Base-by-base conservation (phyloP, 2,329 filamentous ascomycete genomes). In the Claviceps africana region DNA sequence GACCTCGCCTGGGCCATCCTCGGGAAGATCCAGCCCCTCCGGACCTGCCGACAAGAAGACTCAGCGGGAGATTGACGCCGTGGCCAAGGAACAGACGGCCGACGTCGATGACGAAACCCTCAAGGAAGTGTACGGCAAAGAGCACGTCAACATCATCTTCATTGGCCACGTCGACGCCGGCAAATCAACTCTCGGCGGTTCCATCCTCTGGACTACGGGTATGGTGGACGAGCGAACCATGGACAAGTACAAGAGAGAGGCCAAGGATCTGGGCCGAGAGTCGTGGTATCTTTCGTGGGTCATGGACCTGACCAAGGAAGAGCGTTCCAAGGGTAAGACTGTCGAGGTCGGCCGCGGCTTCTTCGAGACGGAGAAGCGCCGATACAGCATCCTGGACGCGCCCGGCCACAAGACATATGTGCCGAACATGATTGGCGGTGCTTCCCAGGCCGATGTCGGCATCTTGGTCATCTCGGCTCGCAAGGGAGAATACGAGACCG, bases 201-300 rank as follows among this genome's bases (percentile, higher is more conserved):
- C 87, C 50, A 95, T 98, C 57, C 76, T 98, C 15, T 95, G 93
- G 67, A 82, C 82, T 50, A 96, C 91, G 5, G 93, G 93, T 55
- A 98, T 97, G 93, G 93, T 98, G n/a, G 94, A 98, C 64, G 89
- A 98, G 71, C 82, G 93, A 66, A 98, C 93, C 37, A 81, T 98
- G 77, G 93, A 98, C 51, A 98, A 98, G 72, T 95, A 95, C 76
- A 95, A 91, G 79, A 82, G 81, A 61, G 94, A 98, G 63, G 91
- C 93, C 49, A 97, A 95, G 75, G 93, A 97, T 11, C 78, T 93
- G 58, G 93, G 93, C 51, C 86, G 90, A 73, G 93, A 97, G 73
- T 95, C 91, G 3, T 98, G 93, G 93, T 98, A 97, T 68, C 78
- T 98, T 22, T 98, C 93, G 44, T 98, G 94, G 93, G 94, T 90